Evolutionary conservation across 1,139 yeast species (phyloP).

Genomic region (Magnusiomyces fungicola): DNA sequence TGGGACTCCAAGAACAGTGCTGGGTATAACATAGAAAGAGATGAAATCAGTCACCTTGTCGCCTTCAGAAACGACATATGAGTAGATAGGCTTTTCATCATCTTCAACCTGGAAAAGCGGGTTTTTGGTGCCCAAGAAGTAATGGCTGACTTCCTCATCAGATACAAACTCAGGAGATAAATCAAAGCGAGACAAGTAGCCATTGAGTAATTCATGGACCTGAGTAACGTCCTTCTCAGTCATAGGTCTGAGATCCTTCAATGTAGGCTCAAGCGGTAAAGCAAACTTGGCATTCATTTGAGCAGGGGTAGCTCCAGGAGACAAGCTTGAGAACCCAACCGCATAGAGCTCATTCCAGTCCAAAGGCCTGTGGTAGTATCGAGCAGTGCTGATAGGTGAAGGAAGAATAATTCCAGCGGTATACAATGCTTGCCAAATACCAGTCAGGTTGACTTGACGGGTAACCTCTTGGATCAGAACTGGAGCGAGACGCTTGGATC

Average conservation of each 20-base stretch:
- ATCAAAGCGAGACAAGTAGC: constrained; percentile 64
- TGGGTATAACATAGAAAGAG: constrained; percentile 84
- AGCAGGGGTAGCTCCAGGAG: constrained; percentile 71
- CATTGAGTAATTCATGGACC: constrained; percentile 50
- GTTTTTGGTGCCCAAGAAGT: constrained; percentile 51
- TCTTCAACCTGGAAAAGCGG: constrained; percentile 21
- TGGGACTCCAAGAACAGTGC: constrained; percentile 67
- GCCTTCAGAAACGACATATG: constrained; percentile 71
- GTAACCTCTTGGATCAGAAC: constrained; percentile 90
- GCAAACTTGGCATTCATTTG: constrained; percentile 78
- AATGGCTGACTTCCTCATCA: constrained; percentile 65
- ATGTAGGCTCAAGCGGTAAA: constrained; percentile 51
- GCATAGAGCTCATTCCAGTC: constrained; percentile 87
- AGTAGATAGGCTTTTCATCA: constrained; percentile 50
- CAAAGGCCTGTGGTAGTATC: constrained; percentile 90
- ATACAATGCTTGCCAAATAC: constrained; percentile 94
- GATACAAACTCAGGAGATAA: constrained; percentile 59
- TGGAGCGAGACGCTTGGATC: constrained; percentile 93
- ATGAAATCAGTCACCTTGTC: constrained; percentile 73
- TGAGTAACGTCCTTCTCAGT: constrained; percentile 52
- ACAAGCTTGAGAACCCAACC: constrained; percentile 71
- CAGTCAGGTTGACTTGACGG: constrained; percentile 73
- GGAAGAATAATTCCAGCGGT: constrained; percentile 92
- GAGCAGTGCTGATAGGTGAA: constrained; percentile 81
- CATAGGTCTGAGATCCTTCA: constrained; percentile 60